Conservation (phyloP, 2,329 filamentous ascomycete genomes). For the Talaromyces sp. region DNA sequence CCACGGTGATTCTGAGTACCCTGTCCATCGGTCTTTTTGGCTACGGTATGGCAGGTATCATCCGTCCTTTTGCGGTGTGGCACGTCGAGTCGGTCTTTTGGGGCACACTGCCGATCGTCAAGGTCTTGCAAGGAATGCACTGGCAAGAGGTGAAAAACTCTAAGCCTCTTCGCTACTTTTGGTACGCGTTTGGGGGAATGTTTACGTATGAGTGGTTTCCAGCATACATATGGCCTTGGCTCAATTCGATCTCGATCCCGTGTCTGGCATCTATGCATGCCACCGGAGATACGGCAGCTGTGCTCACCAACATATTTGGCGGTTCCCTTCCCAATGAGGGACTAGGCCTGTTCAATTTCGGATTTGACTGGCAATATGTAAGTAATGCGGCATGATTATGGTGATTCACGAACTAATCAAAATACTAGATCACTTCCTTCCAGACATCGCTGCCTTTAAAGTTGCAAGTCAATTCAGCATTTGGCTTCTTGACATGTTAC, state of each 20-base stretch:
- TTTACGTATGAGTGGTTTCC: slow-evolving; percentile 53
- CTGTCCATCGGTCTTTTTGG: slow-evolving; percentile 56
- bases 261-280: slow-evolving; percentile 53
- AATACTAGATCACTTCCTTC: slow-evolving; percentile 50
- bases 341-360: slow-evolving; percentile 48
- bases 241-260: slow-evolving; percentile 54
- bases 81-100: slow-evolving; percentile 57
- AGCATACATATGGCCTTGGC: slow-evolving; percentile 54
- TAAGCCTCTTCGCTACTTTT: slow-evolving; percentile 52
- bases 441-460: slow-evolving; percentile 52
- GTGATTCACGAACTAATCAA: neutral
- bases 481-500: slow-evolving; percentile 50
- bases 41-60: slow-evolving; percentile 52
- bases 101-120: slow-evolving; percentile 52
- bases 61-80: slow-evolving; percentile 55
- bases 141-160: slow-evolving; percentile 51
- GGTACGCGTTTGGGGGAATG: slow-evolving; percentile 51
- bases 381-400: neutral
- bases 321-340: slow-evolving; percentile 53
- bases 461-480: slow-evolving; percentile 47
- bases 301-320: slow-evolving; percentile 51
- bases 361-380: slow-evolving; percentile 53
- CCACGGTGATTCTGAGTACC: slow-evolving; percentile 48
- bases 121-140: slow-evolving; percentile 53
- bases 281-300: slow-evolving; percentile 43